phyloP scores from a whole-genome alignment of 1,284 basidiomycete genomes.

The Moesziomyces sp. region DNA sequence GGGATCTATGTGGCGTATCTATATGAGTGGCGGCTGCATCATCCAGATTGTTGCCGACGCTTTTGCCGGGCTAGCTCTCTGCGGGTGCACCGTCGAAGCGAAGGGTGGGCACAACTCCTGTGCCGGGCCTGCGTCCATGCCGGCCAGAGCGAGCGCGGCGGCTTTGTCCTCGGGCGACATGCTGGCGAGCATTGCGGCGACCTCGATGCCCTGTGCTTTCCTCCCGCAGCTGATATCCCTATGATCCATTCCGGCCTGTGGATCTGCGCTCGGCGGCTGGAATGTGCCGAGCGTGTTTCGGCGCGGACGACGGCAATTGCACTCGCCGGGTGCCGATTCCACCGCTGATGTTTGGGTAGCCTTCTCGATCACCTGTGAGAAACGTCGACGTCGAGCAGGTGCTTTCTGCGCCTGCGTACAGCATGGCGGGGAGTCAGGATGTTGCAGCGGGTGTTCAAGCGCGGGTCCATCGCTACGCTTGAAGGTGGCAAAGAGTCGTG shows the following conservation, averaged over 20 bases:
- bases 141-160: conserved; percentile 18
- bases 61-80: not conserved
- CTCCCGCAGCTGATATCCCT: no score
- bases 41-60: not conserved
- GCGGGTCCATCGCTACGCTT: conserved; percentile 8
- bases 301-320: no score
- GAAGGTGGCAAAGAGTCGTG: conserved; percentile 5
- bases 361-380: conserved; percentile 10
- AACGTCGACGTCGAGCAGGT: not conserved
- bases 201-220: conserved; percentile 7
- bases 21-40: conserved; percentile 5
- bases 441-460: conserved; percentile 13
- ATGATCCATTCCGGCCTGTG: no score
- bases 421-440: no score
- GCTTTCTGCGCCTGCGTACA: not conserved
- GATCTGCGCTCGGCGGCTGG: no score
- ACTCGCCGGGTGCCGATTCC: no score
- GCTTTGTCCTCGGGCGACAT: conserved; percentile 38
- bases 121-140: conserved; percentile 12
- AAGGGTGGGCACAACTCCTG: not conserved
- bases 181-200: conserved; percentile 27
- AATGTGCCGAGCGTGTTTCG: no score
- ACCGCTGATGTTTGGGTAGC: no score
- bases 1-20: not conserved
- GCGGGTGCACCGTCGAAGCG: not conserved